phyloP scores from a whole-genome alignment of 2,329 filamentous ascomycete genomes.

The Ophiostoma novo-ulmi region DNA sequence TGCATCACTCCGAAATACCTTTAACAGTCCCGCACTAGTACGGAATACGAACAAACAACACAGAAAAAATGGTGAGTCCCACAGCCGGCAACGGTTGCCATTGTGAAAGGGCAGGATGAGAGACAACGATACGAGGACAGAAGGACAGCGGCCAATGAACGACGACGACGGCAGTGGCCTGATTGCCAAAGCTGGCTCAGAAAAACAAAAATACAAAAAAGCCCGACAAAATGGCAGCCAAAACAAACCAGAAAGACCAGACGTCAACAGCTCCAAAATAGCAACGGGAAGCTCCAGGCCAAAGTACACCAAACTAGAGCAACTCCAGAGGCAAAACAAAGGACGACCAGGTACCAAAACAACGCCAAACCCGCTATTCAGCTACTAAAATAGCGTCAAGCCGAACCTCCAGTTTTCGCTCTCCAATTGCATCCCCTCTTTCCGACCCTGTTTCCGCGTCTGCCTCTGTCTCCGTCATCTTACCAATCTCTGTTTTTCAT shows the following conservation, averaged over 20 bases:
- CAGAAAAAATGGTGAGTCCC: conserved; percentile 13
- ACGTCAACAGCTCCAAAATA: background rate
- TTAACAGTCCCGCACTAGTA: conserved; percentile 12
- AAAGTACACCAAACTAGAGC: background rate
- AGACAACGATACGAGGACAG: background rate
- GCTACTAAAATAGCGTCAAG: conserved; percentile 6
- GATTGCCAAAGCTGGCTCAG: background rate
- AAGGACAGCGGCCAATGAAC: background rate
- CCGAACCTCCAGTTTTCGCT: conserved; percentile 5
- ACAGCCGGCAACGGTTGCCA: conserved; percentile 1
- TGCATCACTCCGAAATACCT: background rate
- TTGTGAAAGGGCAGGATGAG: background rate
- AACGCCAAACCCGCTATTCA: conserved; percentile 7
- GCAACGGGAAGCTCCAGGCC: conserved; percentile 5
- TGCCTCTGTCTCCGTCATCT: background rate
- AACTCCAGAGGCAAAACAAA: conserved; percentile 9
- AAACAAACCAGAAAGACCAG: background rate
- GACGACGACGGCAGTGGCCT: background rate
- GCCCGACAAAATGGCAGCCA: background rate
- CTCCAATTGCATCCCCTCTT: background rate
- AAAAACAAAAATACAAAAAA: background rate
- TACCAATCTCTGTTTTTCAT: background rate
- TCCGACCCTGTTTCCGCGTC: background rate
- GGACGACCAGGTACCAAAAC: conserved; percentile 13
- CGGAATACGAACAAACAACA: background rate